Evolutionary conservation across 805 yeast species (phyloP).

Genomic region (Grigorovia jiainica): DNA sequence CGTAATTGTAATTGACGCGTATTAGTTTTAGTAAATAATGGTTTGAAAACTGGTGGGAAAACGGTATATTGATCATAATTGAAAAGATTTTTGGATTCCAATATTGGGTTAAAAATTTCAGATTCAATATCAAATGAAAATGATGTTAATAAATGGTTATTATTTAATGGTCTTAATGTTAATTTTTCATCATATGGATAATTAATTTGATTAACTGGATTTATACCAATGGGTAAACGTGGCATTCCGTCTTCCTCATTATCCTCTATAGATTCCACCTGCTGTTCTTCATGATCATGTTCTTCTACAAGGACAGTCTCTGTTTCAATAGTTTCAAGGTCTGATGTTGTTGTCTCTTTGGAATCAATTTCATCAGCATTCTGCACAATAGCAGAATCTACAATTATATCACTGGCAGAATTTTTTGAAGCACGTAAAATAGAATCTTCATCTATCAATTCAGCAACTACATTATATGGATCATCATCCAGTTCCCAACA

Average conservation of each 20-base stretch:
- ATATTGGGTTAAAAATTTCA: constrained; percentile 28
- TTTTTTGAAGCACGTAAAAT: no score
- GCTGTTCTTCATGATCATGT: no score
- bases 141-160: constrained; percentile 57
- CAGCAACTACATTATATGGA: no score
- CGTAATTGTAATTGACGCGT: constrained; percentile 74
- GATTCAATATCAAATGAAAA: constrained; percentile 63
- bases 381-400: no score
- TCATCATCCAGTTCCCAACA: no score
- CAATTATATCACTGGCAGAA: no score
- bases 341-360: no score
- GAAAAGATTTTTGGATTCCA: constrained; percentile 14
- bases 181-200: constrained; percentile 55
- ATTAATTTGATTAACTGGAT: constrained; percentile 3
- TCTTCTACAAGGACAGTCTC: no score
- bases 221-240: background rate
- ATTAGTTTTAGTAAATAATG: constrained; percentile 55
- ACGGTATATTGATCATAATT: constrained; percentile 44
- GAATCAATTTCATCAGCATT: no score
- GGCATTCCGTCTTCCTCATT: background rate
- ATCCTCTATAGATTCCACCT: no score
- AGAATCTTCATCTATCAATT: no score
- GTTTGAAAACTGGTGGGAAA: constrained; percentile 77
- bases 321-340: no score
- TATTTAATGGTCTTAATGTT: constrained; percentile 59